These are phyloP conservation scores for Dothideomycetidae sp. DNA, from an alignment of 2,329 filamentous ascomycete species.

Conservation along the genomic window DNA sequence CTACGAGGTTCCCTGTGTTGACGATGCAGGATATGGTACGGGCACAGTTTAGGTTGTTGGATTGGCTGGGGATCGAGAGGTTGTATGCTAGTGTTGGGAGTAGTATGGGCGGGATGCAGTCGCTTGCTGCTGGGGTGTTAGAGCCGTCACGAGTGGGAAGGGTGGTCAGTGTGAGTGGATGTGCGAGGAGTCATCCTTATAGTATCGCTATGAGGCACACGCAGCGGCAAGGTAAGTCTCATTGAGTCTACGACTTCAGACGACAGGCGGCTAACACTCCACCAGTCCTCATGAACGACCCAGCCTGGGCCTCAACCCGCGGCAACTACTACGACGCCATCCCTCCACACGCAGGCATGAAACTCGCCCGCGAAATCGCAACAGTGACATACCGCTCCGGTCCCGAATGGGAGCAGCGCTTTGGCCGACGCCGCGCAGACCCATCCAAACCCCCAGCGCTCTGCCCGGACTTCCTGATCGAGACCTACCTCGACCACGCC, in stretches of 20 bases:
- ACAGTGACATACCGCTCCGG: constrained; percentile 95
- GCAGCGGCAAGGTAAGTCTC: constrained; percentile 56
- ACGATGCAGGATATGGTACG: constrained; percentile 97
- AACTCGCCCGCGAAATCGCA: constrained; percentile 90
- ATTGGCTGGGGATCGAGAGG: constrained; percentile 58
- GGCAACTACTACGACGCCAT: constrained; percentile 77
- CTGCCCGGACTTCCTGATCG: constrained; percentile 95
- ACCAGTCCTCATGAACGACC: constrained; percentile 90
- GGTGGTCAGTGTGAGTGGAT: constrained; percentile 82
- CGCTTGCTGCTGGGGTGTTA: constrained; percentile 69
- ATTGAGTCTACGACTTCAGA: no score
- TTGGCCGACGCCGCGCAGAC: constrained; percentile 77
- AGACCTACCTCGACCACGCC: constrained; percentile 95
- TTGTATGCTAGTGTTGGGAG: constrained; percentile 87
- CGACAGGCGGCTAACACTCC: constrained; percentile 1
- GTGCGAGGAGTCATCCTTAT: constrained; percentile 88
- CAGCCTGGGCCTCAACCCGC: constrained; percentile 66
- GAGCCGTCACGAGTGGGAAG: constrained; percentile 70
- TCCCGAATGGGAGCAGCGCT: constrained; percentile 93
- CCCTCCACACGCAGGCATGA: constrained; percentile 93
- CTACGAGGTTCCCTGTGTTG: constrained; percentile 86
- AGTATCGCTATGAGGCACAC: constrained; percentile 98
- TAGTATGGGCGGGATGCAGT: constrained; percentile 98
- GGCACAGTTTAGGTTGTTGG: constrained; percentile 80
- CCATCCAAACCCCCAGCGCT: constrained; percentile 73